Evolutionary conservation across 2,329 filamentous ascomycete species (phyloP).

Genomic region (Ustilaginoidea virens): DNA sequence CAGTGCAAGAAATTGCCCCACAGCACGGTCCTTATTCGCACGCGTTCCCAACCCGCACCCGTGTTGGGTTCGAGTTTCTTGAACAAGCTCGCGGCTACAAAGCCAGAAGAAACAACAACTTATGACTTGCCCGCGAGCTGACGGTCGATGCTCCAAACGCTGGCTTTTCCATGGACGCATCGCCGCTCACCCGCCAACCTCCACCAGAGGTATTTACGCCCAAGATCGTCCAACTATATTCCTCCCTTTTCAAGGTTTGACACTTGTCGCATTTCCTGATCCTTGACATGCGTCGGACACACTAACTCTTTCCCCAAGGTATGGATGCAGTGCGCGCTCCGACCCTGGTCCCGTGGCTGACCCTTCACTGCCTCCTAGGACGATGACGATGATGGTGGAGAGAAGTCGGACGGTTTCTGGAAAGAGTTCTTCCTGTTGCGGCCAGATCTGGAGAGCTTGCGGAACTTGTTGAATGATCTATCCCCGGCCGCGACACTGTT

Average conservation of each 20-base stretch:
- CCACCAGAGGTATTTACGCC: constrained; percentile 83
- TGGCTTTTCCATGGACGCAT: constrained; percentile 56
- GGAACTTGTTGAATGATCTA: constrained; percentile 52
- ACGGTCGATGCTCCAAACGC: constrained; percentile 2
- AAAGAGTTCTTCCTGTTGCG: constrained; percentile 83
- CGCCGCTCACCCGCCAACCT: constrained; percentile 83
- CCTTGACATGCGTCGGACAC: too few species aligned
- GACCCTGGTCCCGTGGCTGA: constrained; percentile 15
- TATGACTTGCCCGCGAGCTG: too few species aligned
- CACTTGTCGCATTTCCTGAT: constrained; percentile 2
- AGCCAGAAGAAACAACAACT: background rate
- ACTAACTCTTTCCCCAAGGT: constrained; percentile 10
- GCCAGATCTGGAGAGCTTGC: constrained; percentile 57
- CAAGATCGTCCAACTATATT: constrained; percentile 85
- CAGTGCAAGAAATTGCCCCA: too few species aligned
- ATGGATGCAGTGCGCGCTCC: constrained; percentile 8
- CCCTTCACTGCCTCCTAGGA: constrained; percentile 16
- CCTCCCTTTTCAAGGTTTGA: constrained; percentile 60
- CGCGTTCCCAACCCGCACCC: too few species aligned
- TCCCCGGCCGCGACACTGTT: constrained; percentile 61
- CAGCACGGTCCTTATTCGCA: too few species aligned
- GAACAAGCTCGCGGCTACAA: too few species aligned
- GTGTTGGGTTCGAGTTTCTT: background rate
- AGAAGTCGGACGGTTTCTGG: constrained; percentile 86
- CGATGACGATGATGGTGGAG: constrained; percentile 49